Percentiles rank a stretch among this genome's conserved stretches.
phyloP scores from a whole-genome alignment of 345 rosid genomes.

The Geranium rotundifolium region DNA sequence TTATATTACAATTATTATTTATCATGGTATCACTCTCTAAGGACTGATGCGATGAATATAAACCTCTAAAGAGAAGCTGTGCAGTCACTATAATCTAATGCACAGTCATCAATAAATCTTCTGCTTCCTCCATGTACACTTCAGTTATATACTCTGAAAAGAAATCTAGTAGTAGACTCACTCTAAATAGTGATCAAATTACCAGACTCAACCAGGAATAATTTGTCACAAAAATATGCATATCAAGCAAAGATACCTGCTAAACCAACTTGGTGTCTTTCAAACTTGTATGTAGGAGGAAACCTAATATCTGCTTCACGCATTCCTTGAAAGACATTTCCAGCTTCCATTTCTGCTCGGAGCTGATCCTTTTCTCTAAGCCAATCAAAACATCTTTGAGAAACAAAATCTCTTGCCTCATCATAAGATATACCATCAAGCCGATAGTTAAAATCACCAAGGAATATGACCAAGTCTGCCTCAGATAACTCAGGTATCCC shows the following conservation, averaged over 20 bases:
- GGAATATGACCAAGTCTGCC: constrained; percentile 92
- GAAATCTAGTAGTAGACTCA: too few species aligned
- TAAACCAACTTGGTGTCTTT: constrained; percentile 71
- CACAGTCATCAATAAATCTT: too few species aligned
- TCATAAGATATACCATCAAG: constrained; percentile 96
- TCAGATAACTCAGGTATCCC: constrained; percentile 62
- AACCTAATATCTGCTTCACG: constrained; percentile 84
- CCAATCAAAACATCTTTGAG: constrained; percentile 99
- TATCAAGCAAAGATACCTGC: constrained; percentile 43
- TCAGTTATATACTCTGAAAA: too few species aligned
- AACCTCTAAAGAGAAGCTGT: too few species aligned
- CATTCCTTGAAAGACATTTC: constrained; percentile 98
- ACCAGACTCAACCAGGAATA: too few species aligned
- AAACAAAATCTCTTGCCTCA: constrained; percentile 97
- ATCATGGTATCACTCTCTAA: too few species aligned
- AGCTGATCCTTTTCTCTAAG: constrained; percentile 97
- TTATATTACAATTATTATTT: too few species aligned
- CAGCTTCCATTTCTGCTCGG: constrained; percentile 90
- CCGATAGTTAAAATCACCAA: constrained; percentile 92
- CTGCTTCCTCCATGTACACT: too few species aligned
- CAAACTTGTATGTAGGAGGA: constrained; percentile 98
- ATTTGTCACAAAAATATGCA: too few species aligned
- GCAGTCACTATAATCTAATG: too few species aligned
- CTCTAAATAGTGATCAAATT: too few species aligned
- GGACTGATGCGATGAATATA: too few species aligned